Conservation (phyloP, 345 rosid species). For the Xanthoceras sorbifolium region DNA sequence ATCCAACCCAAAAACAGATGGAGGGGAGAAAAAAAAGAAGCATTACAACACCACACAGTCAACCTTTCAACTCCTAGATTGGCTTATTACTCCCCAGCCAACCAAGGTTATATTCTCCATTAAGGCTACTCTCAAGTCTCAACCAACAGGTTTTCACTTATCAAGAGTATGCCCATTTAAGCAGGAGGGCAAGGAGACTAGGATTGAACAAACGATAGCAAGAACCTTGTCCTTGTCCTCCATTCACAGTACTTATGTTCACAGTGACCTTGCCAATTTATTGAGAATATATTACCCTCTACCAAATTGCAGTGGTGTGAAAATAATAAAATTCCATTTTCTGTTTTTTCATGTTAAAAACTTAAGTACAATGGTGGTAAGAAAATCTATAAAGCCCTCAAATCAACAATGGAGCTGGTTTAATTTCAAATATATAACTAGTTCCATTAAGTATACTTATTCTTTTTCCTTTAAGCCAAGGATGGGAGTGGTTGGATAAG, state of each 20-base stretch:
- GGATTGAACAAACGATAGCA: background rate
- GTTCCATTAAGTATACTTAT: background rate
- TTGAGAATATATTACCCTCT: background rate
- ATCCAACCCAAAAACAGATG: background rate
- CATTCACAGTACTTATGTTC: background rate
- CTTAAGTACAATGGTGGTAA: background rate
- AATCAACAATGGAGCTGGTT: background rate
- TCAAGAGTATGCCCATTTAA: background rate
- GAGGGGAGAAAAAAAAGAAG: background rate
- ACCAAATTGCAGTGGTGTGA: background rate
- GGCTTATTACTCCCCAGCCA: background rate
- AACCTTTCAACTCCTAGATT: background rate
- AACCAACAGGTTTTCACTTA: background rate
- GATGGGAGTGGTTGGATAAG: background rate
- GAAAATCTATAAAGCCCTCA: background rate
- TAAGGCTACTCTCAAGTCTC: background rate
- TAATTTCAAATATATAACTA: background rate
- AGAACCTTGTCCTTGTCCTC: background rate
- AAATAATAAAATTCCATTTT: background rate
- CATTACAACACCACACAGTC: background rate
- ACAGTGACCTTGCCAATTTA: background rate
- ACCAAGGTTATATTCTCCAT: background rate
- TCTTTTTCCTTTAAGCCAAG: background rate
- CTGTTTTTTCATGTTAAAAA: background rate
- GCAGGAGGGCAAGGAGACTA: background rate